Evolutionary conservation across 108 stramenopile genomes (phyloP), one percentile per base, ranked within the genome.

Genomic region (Epithemia pelagica): DNA sequence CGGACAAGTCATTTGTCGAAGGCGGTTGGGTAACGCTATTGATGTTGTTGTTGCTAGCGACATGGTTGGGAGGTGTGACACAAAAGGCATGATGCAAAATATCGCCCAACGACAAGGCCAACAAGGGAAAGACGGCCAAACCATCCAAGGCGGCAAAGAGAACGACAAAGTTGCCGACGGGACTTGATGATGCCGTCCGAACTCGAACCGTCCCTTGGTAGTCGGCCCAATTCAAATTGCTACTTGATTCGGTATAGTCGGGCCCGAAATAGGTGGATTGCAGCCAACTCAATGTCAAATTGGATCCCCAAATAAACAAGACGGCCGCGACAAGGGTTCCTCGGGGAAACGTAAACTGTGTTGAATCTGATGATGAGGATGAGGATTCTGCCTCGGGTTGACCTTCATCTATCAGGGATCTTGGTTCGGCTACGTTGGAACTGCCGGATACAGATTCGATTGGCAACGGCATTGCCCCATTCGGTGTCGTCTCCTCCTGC

Each of bases 241-340:
- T 37, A 30, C 46, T 33, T 52, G 58, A 53, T 60, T 60, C 51
- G 26, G 46, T 59, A 52, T 28, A 46, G 15, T 46, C 33, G 58
- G 28, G 1, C 33, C 74, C 53, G 55, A 61, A 62, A 58, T 61
- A 68, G 56, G 28, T 54, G 55, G 68, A 24, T 52, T 29, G 23
- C 46, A 61, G 24, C 15, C 1, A 59, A 31, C 62, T 22, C 52
- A 33, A 7, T 54, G 62, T 57, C 55, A 28, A 54, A 57, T 64
- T 22, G 64, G 60, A 66, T 60, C 30, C 30, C 52, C 52, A 33
- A 51, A 68, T 32, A 62, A 68, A 63, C 62, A 52, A 28, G 54
- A 66, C 24, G 3, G 7, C 28, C 22, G 29, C 32, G 2, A n/a
- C 27, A 20, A 46, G 37, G 37, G 37, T 46, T 5, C 5, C 37